Evolutionary conservation across 2,329 filamentous ascomycete genomes (phyloP).

Genomic region (Nemania sp.): DNA sequence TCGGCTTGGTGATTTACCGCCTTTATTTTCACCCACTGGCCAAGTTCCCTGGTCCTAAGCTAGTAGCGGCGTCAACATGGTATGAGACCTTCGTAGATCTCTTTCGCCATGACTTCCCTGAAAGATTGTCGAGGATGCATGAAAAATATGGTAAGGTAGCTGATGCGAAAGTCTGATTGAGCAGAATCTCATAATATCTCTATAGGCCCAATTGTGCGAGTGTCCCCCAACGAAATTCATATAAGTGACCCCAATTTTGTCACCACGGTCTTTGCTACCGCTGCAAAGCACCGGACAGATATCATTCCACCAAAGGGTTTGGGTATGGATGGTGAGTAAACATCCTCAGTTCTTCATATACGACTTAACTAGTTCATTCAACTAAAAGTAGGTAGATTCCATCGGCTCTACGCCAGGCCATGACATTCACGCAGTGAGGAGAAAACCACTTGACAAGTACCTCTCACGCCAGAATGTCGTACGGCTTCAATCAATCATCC

Average conservation of each 20-base stretch:
- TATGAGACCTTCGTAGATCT: conserved; percentile 36
- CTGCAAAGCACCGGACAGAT: conserved; percentile 32
- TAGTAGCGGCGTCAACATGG: too few relatives aligned
- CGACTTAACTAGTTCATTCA: background rate
- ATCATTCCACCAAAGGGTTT: conserved; percentile 21
- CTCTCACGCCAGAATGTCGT: conserved; percentile 23
- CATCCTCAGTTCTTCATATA: background rate
- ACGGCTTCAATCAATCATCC: conserved; percentile 26
- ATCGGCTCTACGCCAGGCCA: conserved; percentile 21
- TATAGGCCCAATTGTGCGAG: conserved; percentile 36
- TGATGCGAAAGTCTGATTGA: background rate
- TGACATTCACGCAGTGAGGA: conserved; percentile 27
- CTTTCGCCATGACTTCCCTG: conserved; percentile 33
- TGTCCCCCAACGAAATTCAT: conserved; percentile 32
- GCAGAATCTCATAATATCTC: background rate
- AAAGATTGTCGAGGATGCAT: conserved; percentile 27
- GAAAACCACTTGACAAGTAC: conserved; percentile 35
- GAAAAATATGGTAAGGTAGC: conserved; percentile 34
- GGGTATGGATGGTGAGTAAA: conserved; percentile 24
- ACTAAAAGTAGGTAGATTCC: conserved; percentile 12
- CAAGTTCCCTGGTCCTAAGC: too few relatives aligned
- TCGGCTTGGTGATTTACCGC: conserved; percentile 11
- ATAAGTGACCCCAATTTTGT: conserved; percentile 23
- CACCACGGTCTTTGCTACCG: conserved; percentile 22
- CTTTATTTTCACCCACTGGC: too few relatives aligned